Conservation (phyloP, 805 yeast species). For the Candida odintsovae region DNA sequence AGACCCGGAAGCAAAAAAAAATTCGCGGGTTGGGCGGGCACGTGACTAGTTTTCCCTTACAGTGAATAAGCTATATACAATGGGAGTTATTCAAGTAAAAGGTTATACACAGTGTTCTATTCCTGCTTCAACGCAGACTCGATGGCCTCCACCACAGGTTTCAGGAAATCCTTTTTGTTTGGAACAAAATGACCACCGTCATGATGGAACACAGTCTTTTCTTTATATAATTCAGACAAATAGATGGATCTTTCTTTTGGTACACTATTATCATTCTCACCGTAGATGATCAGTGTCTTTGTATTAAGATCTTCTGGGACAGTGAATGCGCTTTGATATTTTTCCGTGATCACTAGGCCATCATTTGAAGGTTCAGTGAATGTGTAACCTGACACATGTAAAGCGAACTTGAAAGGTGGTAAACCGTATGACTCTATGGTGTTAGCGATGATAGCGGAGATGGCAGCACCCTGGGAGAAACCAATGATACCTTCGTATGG, state of each 20-base stretch:
- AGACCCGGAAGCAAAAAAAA: background rate
- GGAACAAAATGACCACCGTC: conserved; percentile 99
- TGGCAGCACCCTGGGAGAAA: conserved; percentile 92
- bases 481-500: conserved; percentile 90
- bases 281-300: conserved; percentile 68
- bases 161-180: conserved; percentile 57
- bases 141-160: conserved; percentile 36
- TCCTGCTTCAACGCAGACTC: conserved; percentile 1
- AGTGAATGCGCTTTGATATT: conserved; percentile 28
- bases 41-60: background rate
- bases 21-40: background rate
- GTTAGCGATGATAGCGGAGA: conserved; percentile 65
- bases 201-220: conserved; percentile 50
- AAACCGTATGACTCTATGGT: conserved; percentile 39
- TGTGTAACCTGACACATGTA: conserved; percentile 67
- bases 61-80: no score
- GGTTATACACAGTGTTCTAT: no score
- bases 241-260: conserved; percentile 62
- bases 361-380: conserved; percentile 34
- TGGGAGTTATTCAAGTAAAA: no score
- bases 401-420: conserved; percentile 55
- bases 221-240: conserved; percentile 50
- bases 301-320: conserved; percentile 27
- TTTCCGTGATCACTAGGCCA: conserved; percentile 30
- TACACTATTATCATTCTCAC: conserved; percentile 84